These are phyloP conservation scores for Straminergon stramineum DNA, from an alignment of 225 moss, liverwort and hornwort species.

Conservation along the genomic window DNA sequence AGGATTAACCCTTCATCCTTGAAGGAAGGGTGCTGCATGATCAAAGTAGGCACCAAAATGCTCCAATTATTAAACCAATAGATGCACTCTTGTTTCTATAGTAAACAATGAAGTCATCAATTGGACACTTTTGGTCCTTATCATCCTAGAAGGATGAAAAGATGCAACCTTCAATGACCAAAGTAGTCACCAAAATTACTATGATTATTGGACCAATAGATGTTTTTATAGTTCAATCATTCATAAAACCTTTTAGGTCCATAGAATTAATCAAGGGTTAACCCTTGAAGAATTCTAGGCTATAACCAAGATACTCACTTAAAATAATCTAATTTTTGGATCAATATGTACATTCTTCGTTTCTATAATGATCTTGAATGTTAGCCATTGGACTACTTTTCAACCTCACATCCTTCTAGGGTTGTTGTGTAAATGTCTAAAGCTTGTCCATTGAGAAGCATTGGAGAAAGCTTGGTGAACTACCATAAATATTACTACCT, in stretches of 20 bases:
- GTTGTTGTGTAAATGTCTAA: background rate
- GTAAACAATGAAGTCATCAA: too few relatives aligned
- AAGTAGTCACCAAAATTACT: background rate
- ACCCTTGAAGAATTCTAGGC: accelerated
- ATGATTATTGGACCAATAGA: background rate
- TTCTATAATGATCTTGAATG: background rate
- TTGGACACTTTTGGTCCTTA: too few relatives aligned
- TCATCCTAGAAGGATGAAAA: too few relatives aligned
- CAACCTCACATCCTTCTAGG: accelerated
- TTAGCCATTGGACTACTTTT: background rate
- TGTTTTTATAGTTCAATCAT: background rate
- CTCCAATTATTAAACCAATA: too few relatives aligned
- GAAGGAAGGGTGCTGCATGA: too few relatives aligned
- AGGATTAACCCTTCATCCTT: too few relatives aligned
- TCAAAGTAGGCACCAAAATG: too few relatives aligned
- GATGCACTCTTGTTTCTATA: too few relatives aligned
- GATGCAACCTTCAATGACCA: too few relatives aligned
- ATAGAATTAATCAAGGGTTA: accelerated
- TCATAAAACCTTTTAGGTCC: background rate
- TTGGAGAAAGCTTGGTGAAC: background rate
- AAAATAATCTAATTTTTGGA: background rate
- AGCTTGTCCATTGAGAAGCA: background rate
- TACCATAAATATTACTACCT: background rate
- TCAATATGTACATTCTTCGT: background rate
- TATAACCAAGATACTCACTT: background rate